These are phyloP conservation scores for Aspergillus mulundensis DNA, from an alignment of 495 filamentous ascomycete genomes.

Conservation along the genomic window DNA sequence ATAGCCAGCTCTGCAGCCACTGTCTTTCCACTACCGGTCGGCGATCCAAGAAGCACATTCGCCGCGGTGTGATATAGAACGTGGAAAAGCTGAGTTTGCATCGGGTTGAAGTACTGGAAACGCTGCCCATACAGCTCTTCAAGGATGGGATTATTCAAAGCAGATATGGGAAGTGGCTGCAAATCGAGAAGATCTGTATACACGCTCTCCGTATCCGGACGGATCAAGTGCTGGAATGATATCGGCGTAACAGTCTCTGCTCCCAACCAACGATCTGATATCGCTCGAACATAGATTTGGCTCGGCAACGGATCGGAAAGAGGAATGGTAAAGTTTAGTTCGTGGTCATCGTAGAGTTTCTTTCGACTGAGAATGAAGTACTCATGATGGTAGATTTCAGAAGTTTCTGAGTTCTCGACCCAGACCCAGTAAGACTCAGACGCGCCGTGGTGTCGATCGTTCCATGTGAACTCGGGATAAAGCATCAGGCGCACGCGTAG, in stretches of 20 bases:
- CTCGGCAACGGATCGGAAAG: constrained; percentile 86
- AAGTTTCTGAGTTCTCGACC: constrained; percentile 98
- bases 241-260: constrained; percentile 94
- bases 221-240: constrained; percentile 96
- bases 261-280: constrained; percentile 94
- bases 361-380: constrained; percentile 87
- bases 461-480: constrained; percentile 90
- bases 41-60: constrained; percentile 94
- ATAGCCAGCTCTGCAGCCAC: constrained; percentile 96
- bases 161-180: constrained; percentile 82
- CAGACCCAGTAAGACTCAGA: constrained; percentile 98
- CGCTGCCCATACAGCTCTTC: constrained; percentile 84
- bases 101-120: constrained; percentile 96
- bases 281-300: constrained; percentile 91
- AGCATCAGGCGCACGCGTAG: constrained; percentile 80
- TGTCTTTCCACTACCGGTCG: constrained; percentile 96
- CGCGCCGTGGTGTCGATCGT: constrained; percentile 87
- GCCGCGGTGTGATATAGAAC: constrained; percentile 84
- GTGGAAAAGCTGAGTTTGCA: constrained; percentile 99
- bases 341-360: constrained; percentile 90
- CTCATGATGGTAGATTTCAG: constrained; percentile 96
- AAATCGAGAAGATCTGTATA: constrained; percentile 93
- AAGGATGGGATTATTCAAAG: constrained; percentile 79
- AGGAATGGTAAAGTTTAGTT: constrained; percentile 96
- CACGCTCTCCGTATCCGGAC: constrained; percentile 94